A percentile compares a stretch with the other conserved stretches of the same genome.
phyloP scores from a whole-genome alignment of 768 basidiomycete species.

The Pleurotus djamor region DNA sequence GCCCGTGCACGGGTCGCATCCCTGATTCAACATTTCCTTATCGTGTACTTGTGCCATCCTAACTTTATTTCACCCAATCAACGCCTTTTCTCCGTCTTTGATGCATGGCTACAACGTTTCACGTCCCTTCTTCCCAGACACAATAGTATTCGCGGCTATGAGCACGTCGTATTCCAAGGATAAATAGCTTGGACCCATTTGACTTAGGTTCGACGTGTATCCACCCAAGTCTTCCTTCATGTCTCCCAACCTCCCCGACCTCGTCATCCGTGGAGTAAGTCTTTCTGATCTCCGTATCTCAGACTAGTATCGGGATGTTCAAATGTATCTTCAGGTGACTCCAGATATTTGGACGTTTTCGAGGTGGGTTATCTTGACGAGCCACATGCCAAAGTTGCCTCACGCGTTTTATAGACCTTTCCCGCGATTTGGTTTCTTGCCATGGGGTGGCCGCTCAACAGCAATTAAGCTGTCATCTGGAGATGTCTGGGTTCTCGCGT shows the following conservation, averaged over 20 bases:
- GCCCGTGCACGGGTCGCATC: not conserved
- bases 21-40: not conserved
- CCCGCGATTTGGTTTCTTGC: slow-evolving; percentile 60
- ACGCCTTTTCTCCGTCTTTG: no score
- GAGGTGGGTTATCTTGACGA: slow-evolving; percentile 30
- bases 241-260: slow-evolving; percentile 18
- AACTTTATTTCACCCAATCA: not conserved
- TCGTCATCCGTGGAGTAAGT: slow-evolving; percentile 41
- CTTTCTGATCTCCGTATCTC: not conserved
- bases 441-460: slow-evolving; percentile 82
- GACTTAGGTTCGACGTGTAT: not conserved
- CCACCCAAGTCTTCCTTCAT: not conserved
- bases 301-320: not conserved
- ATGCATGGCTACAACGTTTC: not conserved
- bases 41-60: not conserved
- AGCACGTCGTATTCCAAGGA: not conserved
- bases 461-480: slow-evolving; percentile 71
- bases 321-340: slow-evolving; percentile 31
- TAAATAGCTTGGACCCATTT: not conserved
- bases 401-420: slow-evolving; percentile 49
- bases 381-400: not conserved
- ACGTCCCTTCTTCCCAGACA: not conserved
- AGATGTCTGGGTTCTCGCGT: slow-evolving; percentile 82
- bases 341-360: slow-evolving; percentile 67
- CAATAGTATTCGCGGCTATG: not conserved